These are phyloP conservation scores for Plectranthus barbatus DNA, from an alignment of 257 asterid species.

Conservation along the genomic window DNA sequence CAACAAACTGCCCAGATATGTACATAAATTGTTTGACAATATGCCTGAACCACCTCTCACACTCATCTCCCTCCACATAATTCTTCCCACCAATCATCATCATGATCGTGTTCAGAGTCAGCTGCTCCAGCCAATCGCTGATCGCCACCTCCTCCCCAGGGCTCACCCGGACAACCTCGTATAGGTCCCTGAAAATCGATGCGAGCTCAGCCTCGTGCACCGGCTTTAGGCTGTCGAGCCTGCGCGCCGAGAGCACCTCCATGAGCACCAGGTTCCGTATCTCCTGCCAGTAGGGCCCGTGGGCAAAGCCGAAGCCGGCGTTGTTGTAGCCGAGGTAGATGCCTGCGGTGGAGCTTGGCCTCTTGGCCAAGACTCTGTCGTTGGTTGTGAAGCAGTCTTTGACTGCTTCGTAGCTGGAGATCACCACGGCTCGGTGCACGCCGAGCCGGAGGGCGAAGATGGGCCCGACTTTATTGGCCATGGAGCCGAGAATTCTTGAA, in stretches of 20 bases:
- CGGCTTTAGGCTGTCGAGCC: constrained; percentile 36
- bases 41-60: constrained; percentile 14
- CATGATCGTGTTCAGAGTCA: constrained; percentile 28
- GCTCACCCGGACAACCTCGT: too few species aligned
- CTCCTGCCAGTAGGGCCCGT: constrained; percentile 48
- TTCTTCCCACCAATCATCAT: constrained; percentile 40
- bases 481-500: constrained; percentile 15
- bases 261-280: constrained; percentile 34
- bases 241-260: constrained; percentile 35
- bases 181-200: too few species aligned
- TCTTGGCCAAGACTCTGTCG: constrained; percentile 28
- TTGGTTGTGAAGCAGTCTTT: constrained; percentile 47
- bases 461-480: constrained; percentile 51
- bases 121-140: constrained; percentile 28
- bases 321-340: constrained; percentile 33
- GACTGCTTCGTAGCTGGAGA: constrained; percentile 47
- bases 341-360: constrained; percentile 32
- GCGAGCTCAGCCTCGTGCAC: constrained; percentile 26
- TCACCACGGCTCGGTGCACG: constrained; percentile 17
- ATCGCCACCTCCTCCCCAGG: too few species aligned
- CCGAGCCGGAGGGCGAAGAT: constrained; percentile 33
- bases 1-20: constrained; percentile 23
- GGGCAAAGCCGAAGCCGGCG: constrained; percentile 34
- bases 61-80: neutral
- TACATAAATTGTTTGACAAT: constrained; percentile 28